These are phyloP conservation scores for Selaginella moellendorffii DNA, from an alignment of 75 land plant species.

Conservation along the genomic window DNA sequence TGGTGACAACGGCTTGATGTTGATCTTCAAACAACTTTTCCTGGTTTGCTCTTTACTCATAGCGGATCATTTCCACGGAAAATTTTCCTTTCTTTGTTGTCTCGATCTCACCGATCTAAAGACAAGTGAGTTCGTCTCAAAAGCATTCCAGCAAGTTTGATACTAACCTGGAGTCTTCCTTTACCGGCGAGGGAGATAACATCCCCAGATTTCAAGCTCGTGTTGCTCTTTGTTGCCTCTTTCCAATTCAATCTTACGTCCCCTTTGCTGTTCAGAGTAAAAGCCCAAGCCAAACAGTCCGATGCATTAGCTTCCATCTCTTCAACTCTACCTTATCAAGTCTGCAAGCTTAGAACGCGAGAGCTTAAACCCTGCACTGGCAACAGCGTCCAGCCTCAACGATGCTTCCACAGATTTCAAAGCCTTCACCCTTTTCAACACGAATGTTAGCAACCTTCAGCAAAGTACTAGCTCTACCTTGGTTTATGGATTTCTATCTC, in stretches of 20 bases:
- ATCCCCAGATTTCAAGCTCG: conserved; percentile 63
- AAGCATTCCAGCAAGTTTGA: background rate
- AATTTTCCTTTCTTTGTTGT: conserved; percentile 73
- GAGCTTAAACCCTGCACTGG: conserved; percentile 91
- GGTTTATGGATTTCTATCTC: conserved; percentile 76
- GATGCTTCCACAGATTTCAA: conserved; percentile 83
- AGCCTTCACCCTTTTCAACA: conserved; percentile 35
- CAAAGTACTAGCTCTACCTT: conserved; percentile 29
- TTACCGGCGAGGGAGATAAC: conserved; percentile 68
- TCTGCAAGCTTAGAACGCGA: conserved; percentile 78
- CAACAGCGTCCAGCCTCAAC: conserved; percentile 80
- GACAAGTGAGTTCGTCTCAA: conserved; percentile 2
- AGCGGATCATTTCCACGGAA: conserved; percentile 66
- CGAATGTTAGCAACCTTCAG: background rate
- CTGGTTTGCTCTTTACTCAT: conserved; percentile 38
- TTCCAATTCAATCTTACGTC: conserved; percentile 90
- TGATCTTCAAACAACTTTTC: no score
- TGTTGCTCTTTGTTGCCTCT: conserved; percentile 57
- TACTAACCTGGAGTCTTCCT: conserved; percentile 76
- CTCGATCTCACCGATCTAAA: conserved; percentile 75
- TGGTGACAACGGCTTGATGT: no score
- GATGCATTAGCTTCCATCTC: background rate
- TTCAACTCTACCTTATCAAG: conserved; percentile 46
- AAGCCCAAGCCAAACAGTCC: background rate
- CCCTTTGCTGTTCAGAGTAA: conserved; percentile 54